Base-by-base conservation (phyloP, 2,329 filamentous ascomycete genomes). In the Pseudocercospora fuligena region DNA sequence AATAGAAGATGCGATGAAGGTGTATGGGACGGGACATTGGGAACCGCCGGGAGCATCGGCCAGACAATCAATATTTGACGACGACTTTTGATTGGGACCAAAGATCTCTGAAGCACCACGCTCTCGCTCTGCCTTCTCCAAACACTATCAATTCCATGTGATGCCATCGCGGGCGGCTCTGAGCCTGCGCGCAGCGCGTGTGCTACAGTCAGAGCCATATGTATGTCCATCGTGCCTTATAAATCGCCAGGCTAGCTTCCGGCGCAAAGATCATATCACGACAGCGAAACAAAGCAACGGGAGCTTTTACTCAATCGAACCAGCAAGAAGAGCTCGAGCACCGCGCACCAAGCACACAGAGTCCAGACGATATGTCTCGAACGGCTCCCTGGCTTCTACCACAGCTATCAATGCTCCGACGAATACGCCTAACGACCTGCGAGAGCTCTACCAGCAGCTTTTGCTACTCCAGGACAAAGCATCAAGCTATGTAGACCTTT, bases 401-500 rank as follows among this genome's bases (percentile, higher is more conserved):
- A 84, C 86, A 6, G 82, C 84, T 9, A 82, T 88, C 69, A 86
- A 86, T 74, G 82, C 83, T 14, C 82, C 82, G 7, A 82, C 82
- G 33, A 83, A 82, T 27, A 82, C 89, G 2, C 86, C 87, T 0
- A 72, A 81, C n/a, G 77, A 77, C 23, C 83, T 85, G 69, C 79
- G 80, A 63, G 85, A 90, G 70, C 85, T 92, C 5, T 83, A 90
- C 68, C 79, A 83, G 51, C 82, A 87, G 2, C 81, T 94, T 0
- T 77, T 83, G 1, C 84, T 86, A 23, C 82, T 94, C 2, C 85
- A 90, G 72, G 86, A 85, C 60, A 81, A 86, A 58, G 87, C 88
- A 1, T 84, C 87, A 25, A 85, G 83, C 65, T 85, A 89, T 72
- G 84, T 91, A 61, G 90, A 90, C 73, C 83, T 90, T n/a, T 88